Evolutionary conservation across 2,329 filamentous ascomycete species (phyloP).

Genomic region (Aschersonia sp.): DNA sequence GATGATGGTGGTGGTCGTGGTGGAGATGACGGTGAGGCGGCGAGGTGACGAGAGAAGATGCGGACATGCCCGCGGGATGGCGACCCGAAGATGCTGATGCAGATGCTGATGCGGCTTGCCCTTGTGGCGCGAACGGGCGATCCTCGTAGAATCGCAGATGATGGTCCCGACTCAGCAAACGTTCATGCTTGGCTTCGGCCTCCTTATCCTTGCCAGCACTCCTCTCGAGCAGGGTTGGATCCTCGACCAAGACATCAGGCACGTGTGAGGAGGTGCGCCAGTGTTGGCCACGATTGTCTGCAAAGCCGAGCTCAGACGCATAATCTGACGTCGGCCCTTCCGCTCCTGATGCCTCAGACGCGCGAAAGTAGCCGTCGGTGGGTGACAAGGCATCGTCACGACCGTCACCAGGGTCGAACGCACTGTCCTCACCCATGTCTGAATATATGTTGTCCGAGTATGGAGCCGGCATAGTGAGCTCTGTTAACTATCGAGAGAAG

Average conservation of each 20-base stretch:
- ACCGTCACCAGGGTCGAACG: conserved; percentile 19
- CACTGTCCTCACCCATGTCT: conserved; percentile 8
- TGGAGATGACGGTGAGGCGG: conserved; percentile 1
- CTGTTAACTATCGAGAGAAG: neutral
- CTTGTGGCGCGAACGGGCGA: conserved; percentile 1
- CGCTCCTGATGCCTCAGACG: conserved; percentile 16
- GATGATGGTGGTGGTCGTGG: neutral
- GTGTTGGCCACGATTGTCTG: conserved; percentile 6
- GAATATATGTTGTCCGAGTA: conserved; percentile 35
- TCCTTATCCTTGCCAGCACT: conserved; percentile 27
- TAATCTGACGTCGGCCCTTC: conserved; percentile 2
- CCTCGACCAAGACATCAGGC: conserved; percentile 32
- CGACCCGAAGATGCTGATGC: neutral
- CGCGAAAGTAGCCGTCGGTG: conserved; percentile 37
- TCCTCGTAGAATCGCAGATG: conserved; percentile 6
- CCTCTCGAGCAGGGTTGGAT: conserved; percentile 27
- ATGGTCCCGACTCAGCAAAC: conserved; percentile 13
- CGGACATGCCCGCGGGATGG: neutral
- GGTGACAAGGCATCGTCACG: conserved; percentile 26
- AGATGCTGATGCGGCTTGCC: conserved; percentile 1
- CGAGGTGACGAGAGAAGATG: conserved; percentile 2
- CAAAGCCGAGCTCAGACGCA: neutral
- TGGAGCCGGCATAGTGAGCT: conserved; percentile 24
- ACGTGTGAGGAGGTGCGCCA: conserved; percentile 19
- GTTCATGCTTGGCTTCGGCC: conserved; percentile 22